Percentiles rank a stretch among this genome's conserved stretches.
These are phyloP conservation scores for Termitomyces titanicus DNA, from an alignment of 768 basidiomycete species.

Conservation along the genomic window DNA sequence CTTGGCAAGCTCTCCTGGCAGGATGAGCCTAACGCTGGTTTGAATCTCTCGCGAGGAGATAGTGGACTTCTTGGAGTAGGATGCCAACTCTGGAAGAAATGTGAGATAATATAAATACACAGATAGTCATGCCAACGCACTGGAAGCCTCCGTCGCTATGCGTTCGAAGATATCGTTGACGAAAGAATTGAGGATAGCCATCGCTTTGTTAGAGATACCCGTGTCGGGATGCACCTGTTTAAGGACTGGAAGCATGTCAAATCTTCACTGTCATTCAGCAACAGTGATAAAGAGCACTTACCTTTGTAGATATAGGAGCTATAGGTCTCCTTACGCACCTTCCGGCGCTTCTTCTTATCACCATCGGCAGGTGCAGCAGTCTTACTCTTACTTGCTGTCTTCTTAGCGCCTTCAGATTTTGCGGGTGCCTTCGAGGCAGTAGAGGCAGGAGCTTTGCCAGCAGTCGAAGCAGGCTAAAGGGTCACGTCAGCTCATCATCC, in stretches of 20 bases:
- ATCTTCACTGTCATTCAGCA: background rate
- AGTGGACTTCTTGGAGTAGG: slow-evolving; percentile 87
- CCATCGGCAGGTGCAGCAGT: slow-evolving; percentile 45
- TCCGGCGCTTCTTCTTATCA: slow-evolving; percentile 80
- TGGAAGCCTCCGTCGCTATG: slow-evolving; percentile 71
- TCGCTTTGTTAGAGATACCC: slow-evolving; percentile 88
- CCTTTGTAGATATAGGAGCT: slow-evolving; percentile 86
- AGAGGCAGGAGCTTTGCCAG: slow-evolving; percentile 58
- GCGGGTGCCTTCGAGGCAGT: slow-evolving; percentile 47
- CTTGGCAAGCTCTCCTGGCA: slow-evolving; percentile 84
- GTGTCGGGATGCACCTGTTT: slow-evolving; percentile 94
- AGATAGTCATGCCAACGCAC: slow-evolving; percentile 37
- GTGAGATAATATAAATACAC: slow-evolving; percentile 32
- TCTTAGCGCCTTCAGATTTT: slow-evolving; percentile 37
- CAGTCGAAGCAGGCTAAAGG: slow-evolving; percentile 61
- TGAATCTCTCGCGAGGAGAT: slow-evolving; percentile 92
- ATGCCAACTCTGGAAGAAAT: slow-evolving; percentile 57
- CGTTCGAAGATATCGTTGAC: slow-evolving; percentile 85
- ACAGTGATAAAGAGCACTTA: slow-evolving; percentile 23
- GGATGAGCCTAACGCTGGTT: slow-evolving; percentile 77
- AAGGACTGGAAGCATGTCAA: slow-evolving; percentile 47
- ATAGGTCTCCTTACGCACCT: slow-evolving; percentile 80
- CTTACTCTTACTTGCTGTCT: slow-evolving; percentile 37
- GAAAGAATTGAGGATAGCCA: slow-evolving; percentile 82
- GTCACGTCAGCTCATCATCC: background rate